A percentile compares a stretch with the other conserved stretches of the same genome.
These are phyloP conservation scores for Rhizoclosmatium sp. DNA, from an alignment of 192 early-diverging fungal genomes.

Conservation along the genomic window DNA sequence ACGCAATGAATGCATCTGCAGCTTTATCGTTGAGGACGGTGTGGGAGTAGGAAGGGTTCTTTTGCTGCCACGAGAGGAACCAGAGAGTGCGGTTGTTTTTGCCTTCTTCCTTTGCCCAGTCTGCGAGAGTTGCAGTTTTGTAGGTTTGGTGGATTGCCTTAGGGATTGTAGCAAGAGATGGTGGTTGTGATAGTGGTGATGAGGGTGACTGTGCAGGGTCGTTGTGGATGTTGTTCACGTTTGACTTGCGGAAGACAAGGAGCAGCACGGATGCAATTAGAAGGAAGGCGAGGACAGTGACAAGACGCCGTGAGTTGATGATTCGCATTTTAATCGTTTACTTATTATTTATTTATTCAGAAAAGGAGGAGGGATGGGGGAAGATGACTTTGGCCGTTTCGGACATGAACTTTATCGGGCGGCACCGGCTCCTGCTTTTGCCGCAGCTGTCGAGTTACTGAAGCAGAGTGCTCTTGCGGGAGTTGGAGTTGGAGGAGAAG, in stretches of 20 bases:
- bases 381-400: constrained; percentile 17
- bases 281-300: not conserved
- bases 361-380: not conserved
- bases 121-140: constrained; percentile 3
- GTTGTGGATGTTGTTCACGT: not conserved
- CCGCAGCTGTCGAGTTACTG: not conserved
- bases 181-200: not conserved
- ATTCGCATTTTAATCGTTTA: too few species aligned
- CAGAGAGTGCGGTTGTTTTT: constrained; percentile 20
- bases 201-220: not conserved
- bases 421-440: not conserved
- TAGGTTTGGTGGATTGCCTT: constrained; percentile 18
- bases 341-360: too few species aligned
- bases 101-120: constrained; percentile 21
- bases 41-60: not conserved
- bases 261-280: not conserved
- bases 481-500: not conserved
- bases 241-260: not conserved
- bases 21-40: constrained; percentile 13
- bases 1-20: not conserved
- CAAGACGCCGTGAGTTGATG: not conserved
- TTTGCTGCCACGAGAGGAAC: not conserved
- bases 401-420: constrained; percentile 25
- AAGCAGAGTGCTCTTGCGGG: not conserved
- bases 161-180: not conserved